Evolutionary conservation across 176 grass and related monocot genomes (phyloP), one percentile per base, ranked within the genome.

Genomic region (Carex cristatella): DNA sequence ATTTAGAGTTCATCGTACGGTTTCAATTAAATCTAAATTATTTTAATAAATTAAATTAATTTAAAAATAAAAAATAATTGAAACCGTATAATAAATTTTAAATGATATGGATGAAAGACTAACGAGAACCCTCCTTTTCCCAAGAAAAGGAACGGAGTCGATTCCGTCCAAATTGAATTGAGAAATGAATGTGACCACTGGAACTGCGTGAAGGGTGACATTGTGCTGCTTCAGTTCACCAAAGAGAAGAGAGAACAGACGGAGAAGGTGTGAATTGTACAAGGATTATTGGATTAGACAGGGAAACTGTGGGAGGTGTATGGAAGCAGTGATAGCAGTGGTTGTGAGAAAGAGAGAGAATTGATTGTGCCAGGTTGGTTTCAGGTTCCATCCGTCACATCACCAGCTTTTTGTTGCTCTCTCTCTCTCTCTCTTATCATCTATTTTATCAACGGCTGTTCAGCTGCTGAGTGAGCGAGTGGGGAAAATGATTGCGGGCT

Each of bases 341-440:
- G 79, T 38, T 81, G 79, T 10, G 11, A 18, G 68, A 62, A 56
- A 81, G 46, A 62, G 79, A 81, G 3, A 11, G 58, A 63, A 81
- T 81, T 81, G 79, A 81, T 81, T 62, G 18, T 81, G 55, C 78
- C 78, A 81, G 59, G 58, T 81, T 81, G 79, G 56, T 64, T 81
- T 81, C 79, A 81, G 79, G 60, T 81, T 65, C 79, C 79, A 62
- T 81, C 57, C 56, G n/a, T 81, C 79, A 81, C 58, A 81, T 81
- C 79, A 81, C 33, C 16, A 13, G 18, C 38, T 48, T 81, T 81
- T 64, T 64, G 23, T 81, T 81, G 56, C 56, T 61, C 51, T 40
- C 38, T 40, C 38, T 40, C 38, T 40, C 38, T 40, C 38, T 11
- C 11, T 18, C 11, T 23, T 59, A 51, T 12, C 32, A 81, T 80